These are phyloP conservation scores for Arabis alpina DNA, from an alignment of 345 rosid species.

Conservation along the genomic window DNA sequence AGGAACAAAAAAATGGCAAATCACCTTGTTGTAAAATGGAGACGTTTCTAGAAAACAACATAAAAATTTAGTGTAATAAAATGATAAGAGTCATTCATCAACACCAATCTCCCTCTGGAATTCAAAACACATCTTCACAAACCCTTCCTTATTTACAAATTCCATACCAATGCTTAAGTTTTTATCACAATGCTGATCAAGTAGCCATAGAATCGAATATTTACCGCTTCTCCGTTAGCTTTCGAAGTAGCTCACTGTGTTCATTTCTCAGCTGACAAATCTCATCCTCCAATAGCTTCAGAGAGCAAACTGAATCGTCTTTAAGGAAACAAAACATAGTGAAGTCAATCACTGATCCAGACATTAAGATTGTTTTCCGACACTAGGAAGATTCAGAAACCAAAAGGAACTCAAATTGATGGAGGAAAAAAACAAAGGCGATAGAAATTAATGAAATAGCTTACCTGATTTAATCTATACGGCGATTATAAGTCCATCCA, in stretches of 20 bases:
- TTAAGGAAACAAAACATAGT: not conserved
- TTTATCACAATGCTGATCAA: too few relatives aligned
- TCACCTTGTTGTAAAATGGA: too few relatives aligned
- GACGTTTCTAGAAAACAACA: too few relatives aligned
- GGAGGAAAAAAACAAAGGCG: too few relatives aligned
- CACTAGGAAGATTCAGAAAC: not conserved
- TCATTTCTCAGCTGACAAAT: slow-evolving; percentile 42
- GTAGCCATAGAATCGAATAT: not conserved
- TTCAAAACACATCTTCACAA: slow-evolving; percentile 56
- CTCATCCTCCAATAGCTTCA: slow-evolving; percentile 56
- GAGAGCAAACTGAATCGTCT: slow-evolving; percentile 61
- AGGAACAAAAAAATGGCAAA: too few relatives aligned
- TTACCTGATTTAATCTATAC: too few relatives aligned
- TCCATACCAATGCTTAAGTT: too few relatives aligned
- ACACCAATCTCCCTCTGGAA: slow-evolving; percentile 62
- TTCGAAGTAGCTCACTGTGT: slow-evolving; percentile 48
- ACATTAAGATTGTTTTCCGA: not conserved
- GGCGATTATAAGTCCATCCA: too few relatives aligned
- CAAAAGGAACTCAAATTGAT: too few relatives aligned
- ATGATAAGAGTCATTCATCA: slow-evolving; percentile 9
- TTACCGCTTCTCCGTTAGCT: slow-evolving; percentile 54
- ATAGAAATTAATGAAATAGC: too few relatives aligned
- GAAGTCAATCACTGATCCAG: not conserved
- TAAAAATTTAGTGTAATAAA: too few relatives aligned
- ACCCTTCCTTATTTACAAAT: slow-evolving; percentile 43